A percentile compares a stretch with the other conserved stretches of the same genome.
phyloP scores from a whole-genome alignment of 1,284 basidiomycete species.

The Cerioporus squamosus region DNA sequence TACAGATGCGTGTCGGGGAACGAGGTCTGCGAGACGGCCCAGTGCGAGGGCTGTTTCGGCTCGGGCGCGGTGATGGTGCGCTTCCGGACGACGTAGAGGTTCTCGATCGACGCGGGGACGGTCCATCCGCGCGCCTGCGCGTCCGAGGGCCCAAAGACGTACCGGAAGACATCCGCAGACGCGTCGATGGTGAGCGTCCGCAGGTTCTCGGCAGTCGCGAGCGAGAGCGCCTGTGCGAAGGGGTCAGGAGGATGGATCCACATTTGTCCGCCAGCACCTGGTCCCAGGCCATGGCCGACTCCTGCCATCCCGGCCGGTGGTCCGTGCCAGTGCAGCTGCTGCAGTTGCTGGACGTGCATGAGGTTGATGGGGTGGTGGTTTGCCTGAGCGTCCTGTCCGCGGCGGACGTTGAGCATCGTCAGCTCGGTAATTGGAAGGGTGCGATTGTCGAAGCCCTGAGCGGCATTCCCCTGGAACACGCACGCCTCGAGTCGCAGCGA shows the following conservation, averaged over 20 bases:
- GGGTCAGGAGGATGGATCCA: slow-evolving; percentile 6
- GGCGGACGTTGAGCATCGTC: slow-evolving; percentile 35
- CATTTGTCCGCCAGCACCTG: slow-evolving; percentile 4
- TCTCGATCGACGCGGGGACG: slow-evolving; percentile 38
- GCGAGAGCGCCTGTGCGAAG: slow-evolving; percentile 28
- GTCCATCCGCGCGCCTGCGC: slow-evolving; percentile 23
- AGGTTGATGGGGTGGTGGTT: not conserved
- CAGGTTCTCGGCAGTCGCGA: slow-evolving; percentile 39
- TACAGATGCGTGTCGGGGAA: slow-evolving; percentile 33
- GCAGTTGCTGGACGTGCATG: slow-evolving; percentile 4
- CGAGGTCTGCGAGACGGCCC: slow-evolving; percentile 17
- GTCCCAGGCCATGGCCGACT: no score
- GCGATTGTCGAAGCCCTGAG: slow-evolving; percentile 29
- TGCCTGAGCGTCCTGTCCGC: slow-evolving; percentile 11
- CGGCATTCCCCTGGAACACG: slow-evolving; percentile 27
- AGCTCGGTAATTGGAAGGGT: slow-evolving; percentile 44
- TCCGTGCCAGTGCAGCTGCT: not conserved
- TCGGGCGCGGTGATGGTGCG: slow-evolving; percentile 11
- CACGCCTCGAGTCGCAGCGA: slow-evolving; percentile 41
- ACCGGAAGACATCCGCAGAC: slow-evolving; percentile 42
- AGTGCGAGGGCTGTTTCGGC: slow-evolving; percentile 18
- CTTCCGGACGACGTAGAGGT: slow-evolving; percentile 40
- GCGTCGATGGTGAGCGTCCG: slow-evolving; percentile 42
- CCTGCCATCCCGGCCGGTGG: no score
- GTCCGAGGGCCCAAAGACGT: slow-evolving; percentile 31